Evolutionary conservation across 176 grass and related monocot species (phyloP).

Genomic region (maize (Zea mays)): DNA sequence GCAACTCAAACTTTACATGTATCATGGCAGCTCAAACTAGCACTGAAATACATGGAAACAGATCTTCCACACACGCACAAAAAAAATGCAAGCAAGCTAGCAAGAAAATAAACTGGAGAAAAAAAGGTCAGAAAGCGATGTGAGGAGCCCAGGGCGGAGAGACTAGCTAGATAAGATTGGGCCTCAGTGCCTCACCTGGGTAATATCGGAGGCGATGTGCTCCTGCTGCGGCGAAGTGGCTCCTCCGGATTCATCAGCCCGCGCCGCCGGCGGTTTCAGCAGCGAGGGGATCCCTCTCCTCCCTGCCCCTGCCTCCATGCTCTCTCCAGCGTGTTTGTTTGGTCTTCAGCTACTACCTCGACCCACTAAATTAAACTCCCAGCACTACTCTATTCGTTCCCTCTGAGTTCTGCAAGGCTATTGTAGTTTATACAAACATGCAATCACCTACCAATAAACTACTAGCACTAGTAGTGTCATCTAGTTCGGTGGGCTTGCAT

Average conservation of each 20-base stretch:
- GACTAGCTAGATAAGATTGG: too few species aligned
- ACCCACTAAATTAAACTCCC: background rate
- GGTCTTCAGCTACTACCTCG: background rate
- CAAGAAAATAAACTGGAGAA: too few species aligned
- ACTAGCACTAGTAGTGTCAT: background rate
- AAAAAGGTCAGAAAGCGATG: too few species aligned
- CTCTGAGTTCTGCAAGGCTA: background rate
- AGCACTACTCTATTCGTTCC: background rate
- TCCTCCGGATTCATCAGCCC: too few species aligned
- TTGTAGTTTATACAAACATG: background rate
- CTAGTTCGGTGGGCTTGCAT: background rate
- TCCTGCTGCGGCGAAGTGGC: background rate
- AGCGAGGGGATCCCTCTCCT: slow-evolving; percentile 30
- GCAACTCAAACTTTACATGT: too few species aligned
- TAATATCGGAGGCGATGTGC: slow-evolving; percentile 42
- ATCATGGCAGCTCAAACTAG: too few species aligned
- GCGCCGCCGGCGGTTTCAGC: slow-evolving; percentile 3
- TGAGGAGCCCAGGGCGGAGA: too few species aligned
- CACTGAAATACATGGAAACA: too few species aligned
- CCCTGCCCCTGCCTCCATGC: slow-evolving; percentile 2
- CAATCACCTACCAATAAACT: background rate
- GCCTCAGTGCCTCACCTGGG: too few species aligned
- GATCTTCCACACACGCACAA: too few species aligned
- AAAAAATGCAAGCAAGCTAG: too few species aligned
- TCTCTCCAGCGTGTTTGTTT: too few species aligned